Evolutionary conservation across 2,329 filamentous ascomycete species (phyloP).

Genomic region (Beauveria pseudobassiana): DNA sequence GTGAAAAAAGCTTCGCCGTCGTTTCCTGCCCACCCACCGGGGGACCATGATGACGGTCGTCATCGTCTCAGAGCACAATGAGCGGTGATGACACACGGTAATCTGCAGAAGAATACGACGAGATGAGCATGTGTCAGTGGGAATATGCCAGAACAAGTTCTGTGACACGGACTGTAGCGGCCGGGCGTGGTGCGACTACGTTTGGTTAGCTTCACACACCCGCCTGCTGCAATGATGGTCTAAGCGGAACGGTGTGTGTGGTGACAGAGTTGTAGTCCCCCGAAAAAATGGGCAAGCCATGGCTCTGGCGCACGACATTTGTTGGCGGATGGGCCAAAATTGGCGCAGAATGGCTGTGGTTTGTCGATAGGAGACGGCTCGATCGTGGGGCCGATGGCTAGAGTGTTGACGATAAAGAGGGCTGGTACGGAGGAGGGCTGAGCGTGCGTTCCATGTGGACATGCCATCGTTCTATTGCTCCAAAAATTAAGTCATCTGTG

Average conservation of each 20-base stretch:
- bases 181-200: not conserved
- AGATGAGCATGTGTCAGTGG: not conserved
- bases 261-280: not conserved
- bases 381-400: conserved; percentile 1
- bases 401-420: not conserved
- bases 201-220: not conserved
- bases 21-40: too few species aligned
- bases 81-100: not conserved
- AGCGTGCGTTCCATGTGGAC: not conserved
- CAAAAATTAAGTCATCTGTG: not conserved
- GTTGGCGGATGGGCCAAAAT: not conserved
- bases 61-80: too few species aligned
- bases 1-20: too few species aligned
- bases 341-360: not conserved
- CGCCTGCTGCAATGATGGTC: not conserved
- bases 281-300: not conserved
- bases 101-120: not conserved
- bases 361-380: not conserved
- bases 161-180: conserved; percentile 8
- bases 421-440: not conserved
- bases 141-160: not conserved
- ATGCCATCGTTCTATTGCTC: not conserved
- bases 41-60: too few species aligned
- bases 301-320: not conserved
- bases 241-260: not conserved